Evolutionary conservation across 2,329 filamentous ascomycete species (phyloP).

Genomic region (Calonectria henricotiae): DNA sequence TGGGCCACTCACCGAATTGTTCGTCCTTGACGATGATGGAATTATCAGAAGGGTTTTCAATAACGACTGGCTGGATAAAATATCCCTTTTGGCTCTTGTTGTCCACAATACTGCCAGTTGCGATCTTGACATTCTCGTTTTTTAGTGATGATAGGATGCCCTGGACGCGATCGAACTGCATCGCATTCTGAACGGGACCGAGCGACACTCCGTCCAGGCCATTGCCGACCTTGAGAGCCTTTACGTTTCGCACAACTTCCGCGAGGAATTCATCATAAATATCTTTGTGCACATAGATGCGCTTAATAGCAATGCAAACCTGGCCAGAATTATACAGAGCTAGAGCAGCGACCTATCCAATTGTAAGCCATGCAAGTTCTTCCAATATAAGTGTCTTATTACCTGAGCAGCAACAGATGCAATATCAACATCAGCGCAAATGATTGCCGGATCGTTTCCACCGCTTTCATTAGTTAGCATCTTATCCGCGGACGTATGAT

Average conservation of each 20-base stretch:
- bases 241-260: conserved; percentile 61
- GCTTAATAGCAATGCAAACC: conserved; percentile 63
- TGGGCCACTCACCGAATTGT: conserved; percentile 57
- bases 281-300: conserved; percentile 70
- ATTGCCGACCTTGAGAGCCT: conserved; percentile 63
- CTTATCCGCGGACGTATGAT: not conserved
- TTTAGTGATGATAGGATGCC: conserved; percentile 9
- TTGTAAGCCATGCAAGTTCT: not conserved
- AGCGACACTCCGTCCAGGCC: conserved; percentile 62
- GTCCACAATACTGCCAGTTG: not conserved
- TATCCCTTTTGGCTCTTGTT: conserved; percentile 38
- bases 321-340: conserved; percentile 35
- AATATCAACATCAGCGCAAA: conserved; percentile 68
- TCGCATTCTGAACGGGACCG: conserved; percentile 72
- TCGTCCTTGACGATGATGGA: conserved; percentile 73
- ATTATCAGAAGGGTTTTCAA: conserved; percentile 48
- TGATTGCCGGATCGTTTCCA: conserved; percentile 43
- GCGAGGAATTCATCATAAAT: conserved; percentile 70
- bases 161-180: conserved; percentile 64
- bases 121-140: conserved; percentile 17
- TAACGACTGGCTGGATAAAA: conserved; percentile 42
- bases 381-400: conserved; percentile 51
- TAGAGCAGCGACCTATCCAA: conserved; percentile 13
- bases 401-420: conserved; percentile 54
- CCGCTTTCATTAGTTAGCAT: conserved; percentile 25